Percentiles rank a stretch among this genome's conserved stretches.
Conservation (phyloP, 1,284 basidiomycete genomes). For the Apiotrichum gracile region DNA sequence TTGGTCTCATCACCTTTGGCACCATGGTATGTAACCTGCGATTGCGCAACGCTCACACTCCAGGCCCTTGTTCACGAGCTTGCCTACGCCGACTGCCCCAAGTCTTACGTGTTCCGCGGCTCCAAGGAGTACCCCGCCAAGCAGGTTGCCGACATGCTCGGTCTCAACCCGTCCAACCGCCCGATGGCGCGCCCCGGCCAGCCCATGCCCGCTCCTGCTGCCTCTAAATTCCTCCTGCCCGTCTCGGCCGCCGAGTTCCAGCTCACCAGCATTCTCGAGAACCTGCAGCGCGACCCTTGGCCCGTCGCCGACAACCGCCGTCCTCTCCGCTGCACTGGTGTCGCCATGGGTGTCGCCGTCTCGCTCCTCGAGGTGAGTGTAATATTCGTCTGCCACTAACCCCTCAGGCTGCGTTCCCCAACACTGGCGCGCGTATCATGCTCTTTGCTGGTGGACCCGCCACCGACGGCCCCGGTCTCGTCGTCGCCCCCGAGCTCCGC, state of each 20-base stretch:
- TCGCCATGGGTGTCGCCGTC: slow-evolving; percentile 88
- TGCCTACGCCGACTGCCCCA: slow-evolving; percentile 91
- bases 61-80: slow-evolving; percentile 98
- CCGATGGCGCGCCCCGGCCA: slow-evolving; percentile 65
- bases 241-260: slow-evolving; percentile 94
- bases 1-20: slow-evolving; percentile 91
- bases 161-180: slow-evolving; percentile 58
- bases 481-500: slow-evolving; percentile 90
- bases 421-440: slow-evolving; percentile 95
- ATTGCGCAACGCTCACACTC: background rate
- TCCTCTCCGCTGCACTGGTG: slow-evolving; percentile 91
- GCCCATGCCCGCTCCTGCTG: slow-evolving; percentile 68
- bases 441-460: slow-evolving; percentile 93
- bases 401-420: slow-evolving; percentile 66
- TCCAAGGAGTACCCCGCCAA: slow-evolving; percentile 98
- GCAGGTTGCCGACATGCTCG: slow-evolving; percentile 98
- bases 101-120: slow-evolving; percentile 98
- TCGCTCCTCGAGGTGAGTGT: slow-evolving; percentile 71
- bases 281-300: slow-evolving; percentile 89
- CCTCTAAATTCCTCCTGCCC: slow-evolving; percentile 89
- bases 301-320: slow-evolving; percentile 94
- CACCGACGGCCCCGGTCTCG: slow-evolving; percentile 95
- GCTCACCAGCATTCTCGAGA: slow-evolving; percentile 87
- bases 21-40: slow-evolving; percentile 68
- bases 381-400: slow-evolving; percentile 71